Evolutionary conservation across 495 filamentous ascomycete genomes (phyloP), one percentile per base, ranked within the genome.

Genomic region (Penicillium salamii): DNA sequence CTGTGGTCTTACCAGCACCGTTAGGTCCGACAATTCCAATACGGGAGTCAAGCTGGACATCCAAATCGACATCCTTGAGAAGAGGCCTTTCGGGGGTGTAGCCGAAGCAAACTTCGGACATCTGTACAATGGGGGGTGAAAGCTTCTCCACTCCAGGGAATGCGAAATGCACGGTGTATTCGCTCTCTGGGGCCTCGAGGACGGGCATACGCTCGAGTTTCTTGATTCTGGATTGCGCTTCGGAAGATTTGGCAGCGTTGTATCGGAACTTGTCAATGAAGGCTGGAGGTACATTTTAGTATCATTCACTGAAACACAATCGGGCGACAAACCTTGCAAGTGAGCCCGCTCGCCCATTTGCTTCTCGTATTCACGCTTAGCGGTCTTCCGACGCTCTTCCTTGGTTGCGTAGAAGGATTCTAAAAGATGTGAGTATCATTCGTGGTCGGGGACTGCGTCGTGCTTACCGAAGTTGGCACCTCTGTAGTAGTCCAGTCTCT

Each of bases 251-350:
- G 59, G 95, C 93, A 12, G 93, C 93, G 65, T 99, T 99, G 82
- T 99, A 99, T 21, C 93, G 85, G 81, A 99, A 97, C 71, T 99
- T 99, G 78, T 99, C 93, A 70, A 99, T 97, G 72, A 99, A 99
- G 26, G 88, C 85, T 78, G 80, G 72, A 26, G 51, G 33, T 24
- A 26, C 23, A 26, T 26, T n/a, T n/a, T 3, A 26, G 23, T 26
- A 4, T 26, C 23, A 26, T 4, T 26, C 23, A 3, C 8, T 26
- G 23, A 4, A 26, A 26, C 4, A 26, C 23, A 26, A 4, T 26
- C 23, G 9, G 19, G 19, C 32, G 18, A 47, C 69, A 34, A 52
- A 75, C 72, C 70, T 78, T 87, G 84, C 36, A 99, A 76, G 74
- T 99, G 93, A 23, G 90, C 90, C 44, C 93, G 80, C 65, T 90